A percentile compares a stretch with the other conserved stretches of the same genome.
Conservation (phyloP, 2,329 filamentous ascomycete species). For the Xenoacremonium recifei region DNA sequence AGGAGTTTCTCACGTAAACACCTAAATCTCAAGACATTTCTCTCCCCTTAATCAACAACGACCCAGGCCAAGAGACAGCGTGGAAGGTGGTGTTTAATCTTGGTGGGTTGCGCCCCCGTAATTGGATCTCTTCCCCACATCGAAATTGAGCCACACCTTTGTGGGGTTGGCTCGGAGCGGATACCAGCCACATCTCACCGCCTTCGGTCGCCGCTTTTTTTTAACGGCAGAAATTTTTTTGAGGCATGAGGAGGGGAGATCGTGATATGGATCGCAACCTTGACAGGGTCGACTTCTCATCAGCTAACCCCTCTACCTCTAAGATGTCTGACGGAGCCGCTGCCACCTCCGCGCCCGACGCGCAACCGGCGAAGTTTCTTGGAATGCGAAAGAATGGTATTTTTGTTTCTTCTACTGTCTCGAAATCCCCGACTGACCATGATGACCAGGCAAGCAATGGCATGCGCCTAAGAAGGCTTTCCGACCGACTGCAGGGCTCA, state of each 20-base stretch:
- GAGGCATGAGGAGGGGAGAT: conserved; percentile 9
- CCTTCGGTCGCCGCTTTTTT: no score
- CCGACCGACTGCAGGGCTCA: conserved; percentile 74
- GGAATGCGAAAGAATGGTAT: conserved; percentile 85
- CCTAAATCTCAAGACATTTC: no score
- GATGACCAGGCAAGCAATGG: conserved; percentile 84
- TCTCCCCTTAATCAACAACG: no score
- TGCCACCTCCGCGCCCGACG: conserved; percentile 31
- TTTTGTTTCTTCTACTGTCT: no score
- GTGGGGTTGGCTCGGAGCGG: conserved; percentile 8
- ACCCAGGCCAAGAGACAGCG: no score
- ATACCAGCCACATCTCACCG: conserved; percentile 16
- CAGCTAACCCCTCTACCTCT: conserved; percentile 9
- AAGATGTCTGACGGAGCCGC: conserved; percentile 42
- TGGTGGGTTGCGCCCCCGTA: no score
- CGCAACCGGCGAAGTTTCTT: conserved; percentile 39
- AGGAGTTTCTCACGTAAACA: no score
- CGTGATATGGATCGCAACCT: conserved; percentile 5
- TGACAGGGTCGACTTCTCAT: background rate
- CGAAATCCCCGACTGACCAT: background rate
- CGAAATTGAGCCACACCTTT: conserved; percentile 4
- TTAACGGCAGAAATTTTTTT: conserved; percentile 28
- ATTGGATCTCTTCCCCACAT: no score
- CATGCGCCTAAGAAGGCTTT: conserved; percentile 81
- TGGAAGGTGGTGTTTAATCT: no score